A percentile compares a stretch with the other conserved stretches of the same genome.
phyloP scores from a whole-genome alignment of 495 filamentous ascomycete genomes.

The Trichocladium antarcticum region DNA sequence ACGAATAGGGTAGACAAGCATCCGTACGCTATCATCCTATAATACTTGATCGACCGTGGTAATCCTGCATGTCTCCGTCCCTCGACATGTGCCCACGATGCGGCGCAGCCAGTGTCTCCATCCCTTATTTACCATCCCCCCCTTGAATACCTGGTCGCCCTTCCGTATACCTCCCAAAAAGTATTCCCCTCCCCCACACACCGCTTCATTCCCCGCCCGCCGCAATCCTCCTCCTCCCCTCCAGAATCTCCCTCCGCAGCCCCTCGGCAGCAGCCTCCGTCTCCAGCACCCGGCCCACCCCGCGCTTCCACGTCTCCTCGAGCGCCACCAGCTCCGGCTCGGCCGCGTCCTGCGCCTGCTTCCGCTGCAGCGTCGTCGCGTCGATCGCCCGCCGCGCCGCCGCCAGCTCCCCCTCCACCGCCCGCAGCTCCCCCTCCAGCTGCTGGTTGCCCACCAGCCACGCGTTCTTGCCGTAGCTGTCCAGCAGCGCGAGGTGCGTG shows the following conservation, averaged over 20 bases:
- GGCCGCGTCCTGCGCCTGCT: slow-evolving; percentile 55
- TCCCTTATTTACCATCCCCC: not conserved
- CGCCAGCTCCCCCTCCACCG: slow-evolving; percentile 68
- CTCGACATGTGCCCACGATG: too few relatives aligned
- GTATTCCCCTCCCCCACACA: too few relatives aligned
- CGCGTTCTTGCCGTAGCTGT: slow-evolving; percentile 73
- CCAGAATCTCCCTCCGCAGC: slow-evolving; percentile 40
- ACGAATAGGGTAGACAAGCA: slow-evolving; percentile 6
- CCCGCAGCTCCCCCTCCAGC: slow-evolving; percentile 57
- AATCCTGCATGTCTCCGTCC: not conserved
- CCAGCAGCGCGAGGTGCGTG: slow-evolving; percentile 62
- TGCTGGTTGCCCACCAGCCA: slow-evolving; percentile 81
- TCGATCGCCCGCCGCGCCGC: slow-evolving; percentile 54
- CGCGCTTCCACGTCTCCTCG: slow-evolving; percentile 63
- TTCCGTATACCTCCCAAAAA: too few relatives aligned
- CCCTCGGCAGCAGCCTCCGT: slow-evolving; percentile 65
- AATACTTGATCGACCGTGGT: not conserved
- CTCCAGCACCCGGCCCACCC: slow-evolving; percentile 60
- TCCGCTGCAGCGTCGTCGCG: slow-evolving; percentile 56
- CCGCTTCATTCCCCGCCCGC: not conserved
- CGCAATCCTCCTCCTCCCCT: slow-evolving; percentile 19
- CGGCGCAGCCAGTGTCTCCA: too few relatives aligned
- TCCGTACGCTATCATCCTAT: not conserved
- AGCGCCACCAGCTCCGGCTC: slow-evolving; percentile 55
- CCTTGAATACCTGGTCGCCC: too few relatives aligned